Evolutionary conservation across 805 yeast species (phyloP).

Genomic region (Priceomyces fermenticarens): DNA sequence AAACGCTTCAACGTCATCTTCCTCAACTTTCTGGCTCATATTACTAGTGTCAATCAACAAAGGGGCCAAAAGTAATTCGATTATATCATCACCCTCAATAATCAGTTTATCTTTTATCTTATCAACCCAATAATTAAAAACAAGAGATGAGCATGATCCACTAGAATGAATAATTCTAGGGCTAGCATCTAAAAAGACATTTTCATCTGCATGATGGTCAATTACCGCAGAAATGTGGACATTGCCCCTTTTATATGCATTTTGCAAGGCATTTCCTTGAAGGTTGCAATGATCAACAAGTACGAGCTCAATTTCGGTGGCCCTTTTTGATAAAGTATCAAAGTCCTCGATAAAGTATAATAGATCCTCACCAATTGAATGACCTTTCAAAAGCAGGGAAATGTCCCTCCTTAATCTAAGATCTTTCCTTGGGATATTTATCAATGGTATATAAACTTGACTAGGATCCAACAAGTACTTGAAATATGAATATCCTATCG

Average conservation of each 20-base stretch:
- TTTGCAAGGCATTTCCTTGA: conserved; percentile 46
- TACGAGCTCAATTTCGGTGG: conserved; percentile 38
- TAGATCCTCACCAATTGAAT: conserved; percentile 45
- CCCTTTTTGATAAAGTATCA: conserved; percentile 11
- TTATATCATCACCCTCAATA: conserved; percentile 28
- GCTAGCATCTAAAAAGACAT: conserved; percentile 39
- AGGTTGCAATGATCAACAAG: conserved; percentile 83
- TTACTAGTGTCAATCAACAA: conserved; percentile 74
- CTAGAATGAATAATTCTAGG: conserved; percentile 62
- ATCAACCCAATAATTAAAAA: conserved; percentile 58
- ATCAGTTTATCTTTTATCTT: conserved; percentile 13
- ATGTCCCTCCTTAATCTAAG: conserved; percentile 71
- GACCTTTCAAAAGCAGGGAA: conserved; percentile 44
- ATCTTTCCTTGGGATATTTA: conserved; percentile 70
- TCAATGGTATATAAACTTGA: conserved; percentile 56
- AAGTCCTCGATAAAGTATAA: conserved; percentile 72
- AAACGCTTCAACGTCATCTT: conserved; percentile 50
- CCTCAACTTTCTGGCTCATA: conserved; percentile 60
- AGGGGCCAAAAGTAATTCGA: conserved; percentile 60
- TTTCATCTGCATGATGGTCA: conserved; percentile 86
- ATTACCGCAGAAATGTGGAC: conserved; percentile 50
- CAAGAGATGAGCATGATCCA: conserved; percentile 82
- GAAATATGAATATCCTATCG: conserved; percentile 70
- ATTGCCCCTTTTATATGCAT: conserved; percentile 19
- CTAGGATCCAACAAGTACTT: conserved; percentile 30